Percentiles rank a stretch among this genome's conserved stretches.
These are phyloP conservation scores for Papiliotrema nemorosa DNA, from an alignment of 1,284 basidiomycete genomes.

Conservation along the genomic window DNA sequence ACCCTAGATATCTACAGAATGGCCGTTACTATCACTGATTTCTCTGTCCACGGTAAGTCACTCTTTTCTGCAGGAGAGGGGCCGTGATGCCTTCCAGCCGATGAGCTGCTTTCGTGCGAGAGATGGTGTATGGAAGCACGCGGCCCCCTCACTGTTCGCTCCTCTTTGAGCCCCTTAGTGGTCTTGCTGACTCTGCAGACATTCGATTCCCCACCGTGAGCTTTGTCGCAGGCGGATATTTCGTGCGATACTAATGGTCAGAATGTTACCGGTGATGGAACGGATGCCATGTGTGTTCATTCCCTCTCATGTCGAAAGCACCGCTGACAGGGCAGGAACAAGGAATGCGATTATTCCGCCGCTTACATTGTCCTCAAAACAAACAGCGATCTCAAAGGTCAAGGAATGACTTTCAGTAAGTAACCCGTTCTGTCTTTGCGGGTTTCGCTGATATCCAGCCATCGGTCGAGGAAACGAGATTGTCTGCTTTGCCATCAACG, in stretches of 20 bases:
- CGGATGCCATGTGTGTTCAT: constrained; percentile 68
- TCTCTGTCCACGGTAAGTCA: constrained; percentile 46
- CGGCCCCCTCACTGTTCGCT: neutral
- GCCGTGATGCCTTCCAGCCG: too few species aligned
- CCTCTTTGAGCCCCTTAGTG: neutral
- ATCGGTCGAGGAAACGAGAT: constrained; percentile 94
- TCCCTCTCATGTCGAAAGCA: neutral
- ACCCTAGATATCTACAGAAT: constrained; percentile 10
- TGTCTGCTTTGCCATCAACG: constrained; percentile 74
- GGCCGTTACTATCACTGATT: constrained; percentile 42
- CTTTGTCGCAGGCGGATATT: constrained; percentile 4
- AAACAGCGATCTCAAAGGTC: constrained; percentile 63
- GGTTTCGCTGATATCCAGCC: constrained; percentile 42
- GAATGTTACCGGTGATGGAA: constrained; percentile 73
- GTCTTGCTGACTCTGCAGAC: constrained; percentile 53
- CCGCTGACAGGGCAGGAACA: constrained; percentile 63
- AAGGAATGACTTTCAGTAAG: constrained; percentile 86
- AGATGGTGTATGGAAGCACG: neutral
- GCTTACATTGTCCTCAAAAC: constrained; percentile 80
- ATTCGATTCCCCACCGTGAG: constrained; percentile 74
- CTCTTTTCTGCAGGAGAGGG: neutral
- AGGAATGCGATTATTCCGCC: constrained; percentile 90
- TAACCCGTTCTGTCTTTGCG: neutral
- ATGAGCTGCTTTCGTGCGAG: neutral
- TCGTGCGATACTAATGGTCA: constrained; percentile 4